Conservation (phyloP, 31 red algal species). For the Asparagopsis taxiformis region DNA sequence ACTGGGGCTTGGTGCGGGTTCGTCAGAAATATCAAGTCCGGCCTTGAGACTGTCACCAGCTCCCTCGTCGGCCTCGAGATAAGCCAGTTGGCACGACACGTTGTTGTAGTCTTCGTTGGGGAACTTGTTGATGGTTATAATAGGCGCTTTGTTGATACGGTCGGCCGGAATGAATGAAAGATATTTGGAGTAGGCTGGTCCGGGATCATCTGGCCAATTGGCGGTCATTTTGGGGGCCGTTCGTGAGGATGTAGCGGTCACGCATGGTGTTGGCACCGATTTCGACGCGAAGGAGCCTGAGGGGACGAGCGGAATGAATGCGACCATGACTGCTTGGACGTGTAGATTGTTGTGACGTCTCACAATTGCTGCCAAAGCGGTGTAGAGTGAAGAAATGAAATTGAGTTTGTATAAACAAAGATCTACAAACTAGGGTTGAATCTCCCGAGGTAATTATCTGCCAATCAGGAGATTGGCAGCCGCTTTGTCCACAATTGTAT, state of each 20-base stretch:
- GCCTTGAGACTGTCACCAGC: neutral
- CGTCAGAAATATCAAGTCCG: neutral
- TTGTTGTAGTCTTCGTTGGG: conserved; percentile 2
- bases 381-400: too few species aligned
- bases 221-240: neutral
- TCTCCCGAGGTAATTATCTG: too few species aligned
- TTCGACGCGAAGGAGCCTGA: neutral
- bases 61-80: neutral
- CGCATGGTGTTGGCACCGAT: neutral
- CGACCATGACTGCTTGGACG: too few species aligned
- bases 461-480: too few species aligned
- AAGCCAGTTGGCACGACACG: neutral
- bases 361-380: too few species aligned
- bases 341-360: too few species aligned
- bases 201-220: neutral
- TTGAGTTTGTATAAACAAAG: too few species aligned
- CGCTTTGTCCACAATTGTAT: too few species aligned
- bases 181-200: neutral
- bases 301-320: neutral
- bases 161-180: neutral
- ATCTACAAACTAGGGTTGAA: too few species aligned
- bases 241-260: neutral
- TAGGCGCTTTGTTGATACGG: conserved; percentile 9
- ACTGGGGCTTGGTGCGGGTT: neutral
- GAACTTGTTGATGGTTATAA: conserved; percentile 4